Conservation (phyloP, 257 asterid species). For the Fraxinus cuspidata region DNA sequence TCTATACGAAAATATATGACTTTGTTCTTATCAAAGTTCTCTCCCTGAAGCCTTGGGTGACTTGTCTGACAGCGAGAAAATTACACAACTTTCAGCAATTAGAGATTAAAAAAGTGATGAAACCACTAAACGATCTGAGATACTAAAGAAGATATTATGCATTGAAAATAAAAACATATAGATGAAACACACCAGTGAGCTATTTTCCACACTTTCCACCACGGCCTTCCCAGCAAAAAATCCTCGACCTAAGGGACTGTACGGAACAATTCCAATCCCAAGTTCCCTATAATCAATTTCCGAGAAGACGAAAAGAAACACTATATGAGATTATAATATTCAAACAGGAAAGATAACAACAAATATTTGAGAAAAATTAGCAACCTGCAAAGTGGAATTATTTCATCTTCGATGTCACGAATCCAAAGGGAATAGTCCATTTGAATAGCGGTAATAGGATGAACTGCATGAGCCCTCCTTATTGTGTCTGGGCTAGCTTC, state of each 20-base stretch:
- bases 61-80: slow-evolving; percentile 26
- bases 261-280: slow-evolving; percentile 67
- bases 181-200: slow-evolving; percentile 39
- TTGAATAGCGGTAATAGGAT: slow-evolving; percentile 64
- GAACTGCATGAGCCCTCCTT: slow-evolving; percentile 65
- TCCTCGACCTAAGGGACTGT: slow-evolving; percentile 58
- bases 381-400: slow-evolving; percentile 59
- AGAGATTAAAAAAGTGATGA: background rate
- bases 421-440: slow-evolving; percentile 70
- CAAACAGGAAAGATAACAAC: background rate
- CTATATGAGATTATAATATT: background rate
- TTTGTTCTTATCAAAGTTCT: slow-evolving; percentile 66
- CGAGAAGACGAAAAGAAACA: background rate
- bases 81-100: slow-evolving; percentile 11
- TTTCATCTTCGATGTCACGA: slow-evolving; percentile 57
- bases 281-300: slow-evolving; percentile 45
- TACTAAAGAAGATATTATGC: background rate
- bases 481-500: slow-evolving; percentile 66
- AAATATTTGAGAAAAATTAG: background rate
- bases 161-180: background rate
- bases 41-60: slow-evolving; percentile 60
- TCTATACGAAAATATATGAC: slow-evolving; percentile 45
- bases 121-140: background rate
- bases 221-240: slow-evolving; percentile 54
- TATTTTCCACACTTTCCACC: slow-evolving; percentile 42